Conservation (phyloP, 768 basidiomycete genomes). For the Collybia nuda region DNA sequence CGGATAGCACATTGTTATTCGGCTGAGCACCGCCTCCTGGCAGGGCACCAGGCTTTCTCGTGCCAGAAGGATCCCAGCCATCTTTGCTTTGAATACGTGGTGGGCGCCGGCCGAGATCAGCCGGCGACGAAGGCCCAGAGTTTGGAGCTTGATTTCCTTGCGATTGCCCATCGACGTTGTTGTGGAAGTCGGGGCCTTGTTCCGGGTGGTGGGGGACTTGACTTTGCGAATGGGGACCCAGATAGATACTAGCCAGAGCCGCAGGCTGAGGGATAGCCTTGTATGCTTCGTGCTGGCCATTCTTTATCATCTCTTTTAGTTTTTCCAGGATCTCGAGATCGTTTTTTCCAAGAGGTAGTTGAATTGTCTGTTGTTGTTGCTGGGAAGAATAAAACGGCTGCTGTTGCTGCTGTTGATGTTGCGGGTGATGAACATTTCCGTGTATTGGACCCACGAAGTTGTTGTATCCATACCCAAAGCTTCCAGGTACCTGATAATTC, state of each 20-base stretch:
- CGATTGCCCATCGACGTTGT: slow-evolving; percentile 24
- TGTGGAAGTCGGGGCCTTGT: slow-evolving; percentile 18
- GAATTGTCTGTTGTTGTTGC: slow-evolving; percentile 18
- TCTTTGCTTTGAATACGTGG: slow-evolving; percentile 28
- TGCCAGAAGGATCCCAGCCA: slow-evolving; percentile 17
- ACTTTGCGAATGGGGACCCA: slow-evolving; percentile 43
- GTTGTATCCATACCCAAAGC: slow-evolving; percentile 37
- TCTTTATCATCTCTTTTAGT: slow-evolving; percentile 71
- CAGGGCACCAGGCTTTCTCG: slow-evolving; percentile 17
- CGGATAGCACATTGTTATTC: slow-evolving; percentile 32
- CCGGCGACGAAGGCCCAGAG: slow-evolving; percentile 18
- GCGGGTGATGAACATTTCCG: slow-evolving; percentile 24
- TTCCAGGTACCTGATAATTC: slow-evolving; percentile 31
- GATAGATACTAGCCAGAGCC: slow-evolving; percentile 62
- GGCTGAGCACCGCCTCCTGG: slow-evolving; percentile 18
- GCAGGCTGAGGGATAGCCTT: slow-evolving; percentile 65
- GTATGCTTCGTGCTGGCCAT: slow-evolving; percentile 71
- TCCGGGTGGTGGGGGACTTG: slow-evolving; percentile 18
- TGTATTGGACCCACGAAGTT: slow-evolving; percentile 30
- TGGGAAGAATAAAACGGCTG: slow-evolving; percentile 20
- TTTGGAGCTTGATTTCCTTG: slow-evolving; percentile 28
- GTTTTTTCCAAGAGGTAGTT: slow-evolving; percentile 54
- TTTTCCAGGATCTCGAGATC: slow-evolving; percentile 77
- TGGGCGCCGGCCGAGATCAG: slow-evolving; percentile 20
- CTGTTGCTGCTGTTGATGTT: slow-evolving; percentile 21